Evolutionary conservation across 2,329 filamentous ascomycete genomes (phyloP).

Genomic region (Exophiala alcalophila): DNA sequence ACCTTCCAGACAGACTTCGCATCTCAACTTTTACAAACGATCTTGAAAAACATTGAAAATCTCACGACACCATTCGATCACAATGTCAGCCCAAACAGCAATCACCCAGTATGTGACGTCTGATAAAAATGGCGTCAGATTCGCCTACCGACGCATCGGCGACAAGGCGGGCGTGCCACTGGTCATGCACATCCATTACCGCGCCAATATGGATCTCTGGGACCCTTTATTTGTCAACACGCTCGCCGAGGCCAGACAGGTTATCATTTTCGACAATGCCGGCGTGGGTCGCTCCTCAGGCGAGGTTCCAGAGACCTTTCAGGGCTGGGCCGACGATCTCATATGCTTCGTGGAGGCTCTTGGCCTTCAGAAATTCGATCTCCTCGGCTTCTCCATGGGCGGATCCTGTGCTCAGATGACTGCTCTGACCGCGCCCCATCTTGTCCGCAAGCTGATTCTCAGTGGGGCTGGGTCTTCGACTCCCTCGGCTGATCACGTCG

Average conservation of each 20-base stretch:
- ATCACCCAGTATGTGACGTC: slow-evolving; percentile 17
- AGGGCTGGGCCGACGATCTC: slow-evolving; percentile 19
- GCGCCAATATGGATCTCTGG: slow-evolving; percentile 23
- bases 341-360: slow-evolving; percentile 20
- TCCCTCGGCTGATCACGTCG: slow-evolving; percentile 11
- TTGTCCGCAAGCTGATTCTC: slow-evolving; percentile 19
- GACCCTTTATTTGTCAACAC: slow-evolving; percentile 24
- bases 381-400: slow-evolving; percentile 23
- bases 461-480: slow-evolving; percentile 12
- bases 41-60: too few relatives aligned
- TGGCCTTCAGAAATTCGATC: slow-evolving; percentile 16
- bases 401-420: slow-evolving; percentile 17
- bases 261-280: slow-evolving; percentile 25
- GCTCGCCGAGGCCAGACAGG: slow-evolving; percentile 10
- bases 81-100: slow-evolving; percentile 17
- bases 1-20: too few relatives aligned
- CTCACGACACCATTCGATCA: too few relatives aligned
- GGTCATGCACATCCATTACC: slow-evolving; percentile 24
- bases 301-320: slow-evolving; percentile 19
- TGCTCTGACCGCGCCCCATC: slow-evolving; percentile 17
- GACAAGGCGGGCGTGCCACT: slow-evolving; percentile 8
- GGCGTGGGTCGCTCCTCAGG: slow-evolving; percentile 18
- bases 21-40: too few relatives aligned
- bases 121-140: slow-evolving; percentile 19
- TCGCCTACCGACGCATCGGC: slow-evolving; percentile 23